Conservation (phyloP, 2,329 filamentous ascomycete genomes). For the Myriosclerotinia scirpicola region DNA sequence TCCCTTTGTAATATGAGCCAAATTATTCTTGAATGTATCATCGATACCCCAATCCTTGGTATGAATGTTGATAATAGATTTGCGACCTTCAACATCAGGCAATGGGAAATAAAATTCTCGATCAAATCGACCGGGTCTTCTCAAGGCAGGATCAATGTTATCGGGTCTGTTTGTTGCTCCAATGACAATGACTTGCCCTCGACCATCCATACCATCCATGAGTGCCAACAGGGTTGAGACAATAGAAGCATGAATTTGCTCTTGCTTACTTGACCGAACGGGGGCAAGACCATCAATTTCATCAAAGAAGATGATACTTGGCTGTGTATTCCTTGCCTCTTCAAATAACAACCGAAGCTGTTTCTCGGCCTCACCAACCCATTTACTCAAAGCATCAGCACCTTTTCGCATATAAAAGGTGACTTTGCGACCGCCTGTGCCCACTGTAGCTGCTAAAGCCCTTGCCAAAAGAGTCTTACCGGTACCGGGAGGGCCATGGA, state of each 20-base stretch:
- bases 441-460: constrained; percentile 87
- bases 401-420: constrained; percentile 99
- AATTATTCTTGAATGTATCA: constrained; percentile 73
- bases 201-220: constrained; percentile 98
- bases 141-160: constrained; percentile 92
- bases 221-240: constrained; percentile 89
- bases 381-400: constrained; percentile 95
- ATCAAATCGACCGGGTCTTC: constrained; percentile 91
- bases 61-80: constrained; percentile 90
- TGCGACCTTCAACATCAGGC: constrained; percentile 75
- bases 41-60: constrained; percentile 90
- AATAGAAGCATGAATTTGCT: constrained; percentile 97
- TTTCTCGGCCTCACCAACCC: constrained; percentile 97
- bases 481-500: constrained; percentile 95
- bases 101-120: constrained; percentile 97
- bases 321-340: constrained; percentile 91
- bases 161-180: constrained; percentile 97
- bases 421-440: constrained; percentile 86
- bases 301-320: constrained; percentile 99
- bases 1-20: constrained; percentile 89
- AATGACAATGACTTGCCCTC: constrained; percentile 96
- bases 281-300: constrained; percentile 97
- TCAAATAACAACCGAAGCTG: constrained; percentile 93
- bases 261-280: constrained; percentile 95
- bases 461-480: constrained; percentile 93